Conservation (phyloP, 2,329 filamentous ascomycete genomes). For the Hypoxylon sp. region DNA sequence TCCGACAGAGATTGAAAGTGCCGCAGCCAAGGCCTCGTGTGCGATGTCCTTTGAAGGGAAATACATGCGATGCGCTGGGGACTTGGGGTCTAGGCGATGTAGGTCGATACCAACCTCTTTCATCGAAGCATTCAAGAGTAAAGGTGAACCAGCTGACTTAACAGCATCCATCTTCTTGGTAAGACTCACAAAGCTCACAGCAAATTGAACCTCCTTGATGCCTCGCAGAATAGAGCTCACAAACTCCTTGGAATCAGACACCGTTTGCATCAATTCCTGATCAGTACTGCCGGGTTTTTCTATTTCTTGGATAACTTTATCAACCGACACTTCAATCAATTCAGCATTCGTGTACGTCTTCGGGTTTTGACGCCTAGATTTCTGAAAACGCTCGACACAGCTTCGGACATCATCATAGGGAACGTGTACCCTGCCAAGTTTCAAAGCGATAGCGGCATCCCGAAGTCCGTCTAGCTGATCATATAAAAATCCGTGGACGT, state of each 20-base stretch:
- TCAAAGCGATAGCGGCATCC: conserved; percentile 90
- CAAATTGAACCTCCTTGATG: conserved; percentile 96
- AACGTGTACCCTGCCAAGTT: conserved; percentile 90
- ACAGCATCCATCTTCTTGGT: conserved; percentile 83
- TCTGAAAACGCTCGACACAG: conserved; percentile 71
- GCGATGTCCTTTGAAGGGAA: conserved; percentile 93
- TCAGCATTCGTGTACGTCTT: conserved; percentile 58
- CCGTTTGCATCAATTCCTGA: conserved; percentile 81
- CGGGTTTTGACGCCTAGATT: conserved; percentile 58
- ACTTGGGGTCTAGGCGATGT: conserved; percentile 90
- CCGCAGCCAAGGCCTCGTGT: conserved; percentile 92
- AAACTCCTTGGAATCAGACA: conserved; percentile 94
- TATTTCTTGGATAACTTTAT: conserved; percentile 81
- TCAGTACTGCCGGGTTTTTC: conserved; percentile 76
- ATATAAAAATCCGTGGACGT: conserved; percentile 92
- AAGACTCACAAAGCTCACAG: conserved; percentile 89
- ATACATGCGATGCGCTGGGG: conserved; percentile 97
- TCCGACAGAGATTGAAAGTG: conserved; percentile 91
- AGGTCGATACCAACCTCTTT: conserved; percentile 97
- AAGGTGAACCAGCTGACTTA: conserved; percentile 76
- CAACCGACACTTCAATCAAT: conserved; percentile 74
- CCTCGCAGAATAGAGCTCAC: conserved; percentile 90
- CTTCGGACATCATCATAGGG: conserved; percentile 87
- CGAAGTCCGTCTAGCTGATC: conserved; percentile 87
- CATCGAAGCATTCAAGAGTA: conserved; percentile 90